Conservation (phyloP, 352 stramenopile genomes). For the Pythium sukuiense region DNA sequence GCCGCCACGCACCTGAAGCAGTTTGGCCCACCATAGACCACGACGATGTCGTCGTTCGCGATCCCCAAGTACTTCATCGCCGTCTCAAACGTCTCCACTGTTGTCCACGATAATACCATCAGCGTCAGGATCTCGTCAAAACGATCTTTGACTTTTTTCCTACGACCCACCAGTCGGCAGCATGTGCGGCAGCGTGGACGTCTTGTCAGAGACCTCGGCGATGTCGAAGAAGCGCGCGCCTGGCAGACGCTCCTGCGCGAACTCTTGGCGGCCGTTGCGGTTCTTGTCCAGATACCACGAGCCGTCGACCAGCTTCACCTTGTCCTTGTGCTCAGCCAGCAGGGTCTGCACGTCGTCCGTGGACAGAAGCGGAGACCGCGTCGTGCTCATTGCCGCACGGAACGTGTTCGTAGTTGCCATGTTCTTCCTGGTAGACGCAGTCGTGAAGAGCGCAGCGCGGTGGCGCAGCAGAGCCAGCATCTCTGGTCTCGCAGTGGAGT, state of each 20-base stretch:
- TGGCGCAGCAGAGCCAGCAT: constrained; percentile 22
- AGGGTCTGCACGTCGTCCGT: constrained; percentile 50
- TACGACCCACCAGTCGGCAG: constrained; percentile 45
- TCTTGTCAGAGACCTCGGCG: constrained; percentile 75
- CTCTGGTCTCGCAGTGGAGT: neutral
- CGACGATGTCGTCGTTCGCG: constrained; percentile 61
- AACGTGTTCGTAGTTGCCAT: constrained; percentile 16
- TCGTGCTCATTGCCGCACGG: constrained; percentile 15
- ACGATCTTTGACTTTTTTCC: too few species aligned
- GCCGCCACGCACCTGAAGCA: constrained; percentile 62
- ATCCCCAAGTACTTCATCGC: constrained; percentile 71
- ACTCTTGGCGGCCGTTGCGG: constrained; percentile 64
- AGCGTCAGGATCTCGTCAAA: too few species aligned
- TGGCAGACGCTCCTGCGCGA: constrained; percentile 60
- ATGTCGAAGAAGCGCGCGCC: constrained; percentile 93
- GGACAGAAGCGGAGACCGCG: constrained; percentile 48
- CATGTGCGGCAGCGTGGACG: constrained; percentile 83
- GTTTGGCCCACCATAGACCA: constrained; percentile 83
- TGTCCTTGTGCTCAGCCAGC: constrained; percentile 24
- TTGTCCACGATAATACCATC: too few species aligned
- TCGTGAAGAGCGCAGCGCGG: constrained; percentile 10
- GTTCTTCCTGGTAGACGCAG: neutral
- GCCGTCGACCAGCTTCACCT: constrained; percentile 71
- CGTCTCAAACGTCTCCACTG: constrained; percentile 61
- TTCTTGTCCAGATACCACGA: constrained; percentile 84